Conservation (phyloP, 108 stramenopile genomes). For the Cafeteria roenbergensis region DNA sequence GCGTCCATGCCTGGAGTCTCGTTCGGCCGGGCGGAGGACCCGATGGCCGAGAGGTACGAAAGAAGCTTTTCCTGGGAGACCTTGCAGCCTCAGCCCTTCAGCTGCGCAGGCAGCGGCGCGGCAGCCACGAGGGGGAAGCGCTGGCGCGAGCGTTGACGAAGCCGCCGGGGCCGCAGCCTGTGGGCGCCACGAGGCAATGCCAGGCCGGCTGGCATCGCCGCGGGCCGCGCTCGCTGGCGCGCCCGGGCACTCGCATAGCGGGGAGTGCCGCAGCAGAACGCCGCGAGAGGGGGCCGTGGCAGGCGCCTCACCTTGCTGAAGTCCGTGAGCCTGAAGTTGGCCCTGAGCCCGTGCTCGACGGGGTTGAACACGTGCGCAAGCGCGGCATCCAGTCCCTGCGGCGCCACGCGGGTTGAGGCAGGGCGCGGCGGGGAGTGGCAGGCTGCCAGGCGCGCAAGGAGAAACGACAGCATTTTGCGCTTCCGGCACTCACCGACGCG, state of each 20-base stretch:
- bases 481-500: too few species aligned
- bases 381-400: too few species aligned
- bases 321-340: not conserved
- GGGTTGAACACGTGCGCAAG: not conserved
- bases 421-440: too few species aligned
- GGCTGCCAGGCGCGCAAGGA: too few species aligned
- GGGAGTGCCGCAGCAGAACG: not conserved
- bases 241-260: too few species aligned
- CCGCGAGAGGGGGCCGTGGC: not conserved
- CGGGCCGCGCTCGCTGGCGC: too few species aligned
- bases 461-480: too few species aligned
- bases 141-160: too few species aligned
- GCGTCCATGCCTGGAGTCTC: slow-evolving; percentile 7
- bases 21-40: slow-evolving; percentile 29
- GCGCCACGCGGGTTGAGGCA: too few species aligned
- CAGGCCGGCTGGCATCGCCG: too few species aligned
- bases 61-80: slow-evolving; percentile 61
- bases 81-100: slow-evolving; percentile 80
- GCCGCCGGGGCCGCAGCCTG: too few species aligned
- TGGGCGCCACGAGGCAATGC: too few species aligned
- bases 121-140: not conserved
- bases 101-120: slow-evolving; percentile 13
- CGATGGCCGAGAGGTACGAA: slow-evolving; percentile 36
- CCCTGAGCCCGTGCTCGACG: not conserved
- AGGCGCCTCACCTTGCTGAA: not conserved